phyloP scores from a whole-genome alignment of 257 asterid genomes.

The Anisodus acutangulus region DNA sequence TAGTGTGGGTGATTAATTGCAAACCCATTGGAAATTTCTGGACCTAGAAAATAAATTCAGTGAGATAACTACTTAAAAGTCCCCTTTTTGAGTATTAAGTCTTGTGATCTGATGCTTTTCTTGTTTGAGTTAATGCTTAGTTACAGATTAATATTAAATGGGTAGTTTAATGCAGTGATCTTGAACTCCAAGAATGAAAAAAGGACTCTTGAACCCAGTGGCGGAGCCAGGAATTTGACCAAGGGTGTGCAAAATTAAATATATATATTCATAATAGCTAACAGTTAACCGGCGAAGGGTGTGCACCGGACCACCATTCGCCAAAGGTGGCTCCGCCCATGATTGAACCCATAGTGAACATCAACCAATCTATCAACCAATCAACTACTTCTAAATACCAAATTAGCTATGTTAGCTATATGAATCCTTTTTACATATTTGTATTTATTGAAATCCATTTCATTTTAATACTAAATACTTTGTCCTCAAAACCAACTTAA shows the following conservation, averaged over 20 bases:
- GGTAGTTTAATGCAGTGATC: not conserved
- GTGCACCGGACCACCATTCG: too few species aligned
- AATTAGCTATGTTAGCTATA: not conserved
- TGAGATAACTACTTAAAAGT: not conserved
- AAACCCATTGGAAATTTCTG: not conserved
- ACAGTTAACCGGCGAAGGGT: too few species aligned
- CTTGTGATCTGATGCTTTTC: not conserved
- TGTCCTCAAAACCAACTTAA: too few species aligned
- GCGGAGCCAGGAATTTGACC: too few species aligned
- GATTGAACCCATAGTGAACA: too few species aligned
- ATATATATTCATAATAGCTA: too few species aligned
- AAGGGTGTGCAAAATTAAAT: too few species aligned
- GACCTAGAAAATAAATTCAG: not conserved
- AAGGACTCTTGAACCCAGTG: not conserved
- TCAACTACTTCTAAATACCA: not conserved
- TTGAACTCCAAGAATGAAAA: not conserved
- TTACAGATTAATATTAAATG: not conserved
- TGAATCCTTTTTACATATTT: not conserved
- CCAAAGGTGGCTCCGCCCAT: too few species aligned
- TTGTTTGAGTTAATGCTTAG: slow-evolving; percentile 1
- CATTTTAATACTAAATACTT: not conserved
- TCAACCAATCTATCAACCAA: not conserved
- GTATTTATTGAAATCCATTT: not conserved
- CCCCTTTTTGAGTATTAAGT: not conserved
- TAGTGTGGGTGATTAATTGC: not conserved